Evolutionary conservation across 306 rosid genomes (phyloP), one percentile per base, ranked within the genome.

Genomic region (Malus asiatica): DNA sequence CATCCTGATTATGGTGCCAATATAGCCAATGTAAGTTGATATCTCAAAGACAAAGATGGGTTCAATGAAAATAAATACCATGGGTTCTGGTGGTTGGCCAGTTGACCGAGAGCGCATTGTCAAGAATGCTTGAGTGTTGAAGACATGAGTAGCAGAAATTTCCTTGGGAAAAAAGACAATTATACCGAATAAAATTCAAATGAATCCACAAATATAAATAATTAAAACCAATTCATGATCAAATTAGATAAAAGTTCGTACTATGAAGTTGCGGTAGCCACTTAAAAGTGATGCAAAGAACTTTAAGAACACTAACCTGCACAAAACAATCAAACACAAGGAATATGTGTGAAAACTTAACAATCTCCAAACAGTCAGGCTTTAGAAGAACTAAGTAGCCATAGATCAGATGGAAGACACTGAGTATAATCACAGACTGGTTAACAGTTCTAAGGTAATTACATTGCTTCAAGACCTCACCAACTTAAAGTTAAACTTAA

Each of bases 181-280:
- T 66, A 29, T 44, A 77, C 72, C 80, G 85, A 85, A 71, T 73
- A 52, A 66, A 73, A 70, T 22, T 22, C 46, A 76, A 68, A 81
- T 46, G 71, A 35, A 62, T 60, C 19, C 55, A 73, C 27, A 72
- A 42, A 33, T 53, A 67, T 4, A 19, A 52, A 83, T 53, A 40
- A 80, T 77, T 51, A 62, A 81, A 75, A 68, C 71, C 64, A 76
- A 72, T 72, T 73, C 52, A 70, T 11, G 20, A 72, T 74, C 72
- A 76, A 77, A 73, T 44, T 38, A 77, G 74, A 85, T 76, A 69
- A 55, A 51, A 62, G 64, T 16, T 57, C 97, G 77, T 95, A 95
- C 99, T 46, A 92, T 82, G 86, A 92, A 95, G 85, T 95, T 95
- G 84, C 93, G 99, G 74, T 95, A 95, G 74, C 99, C 99, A 77